Evolutionary conservation across 2,329 filamentous ascomycete genomes (phyloP), one percentile per base, ranked within the genome.

Genomic region (Calonectria hawksworthii): DNA sequence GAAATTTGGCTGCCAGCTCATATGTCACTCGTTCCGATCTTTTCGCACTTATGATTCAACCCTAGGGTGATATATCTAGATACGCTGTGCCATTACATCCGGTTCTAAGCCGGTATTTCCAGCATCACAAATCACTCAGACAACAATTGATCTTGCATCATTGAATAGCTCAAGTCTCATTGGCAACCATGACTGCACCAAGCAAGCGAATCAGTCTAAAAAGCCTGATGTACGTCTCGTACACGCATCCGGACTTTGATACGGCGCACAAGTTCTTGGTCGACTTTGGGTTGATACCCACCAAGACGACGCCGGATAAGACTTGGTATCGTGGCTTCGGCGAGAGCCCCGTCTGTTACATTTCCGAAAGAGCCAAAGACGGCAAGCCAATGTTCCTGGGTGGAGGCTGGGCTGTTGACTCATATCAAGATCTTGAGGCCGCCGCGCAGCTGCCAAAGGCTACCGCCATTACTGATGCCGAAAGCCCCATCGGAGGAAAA

Each of bases 171-270:
- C 51, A 16, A 54, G 30, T 16, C 30, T 50, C 44, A 50, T 50
- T 21, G 44, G 18, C 44, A 28, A 54, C 44, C 68, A 67, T 67
- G 64, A 44, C 44, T n/a, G 4, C 64, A 23, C 28, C 41, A 26
- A 18, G 18, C 26, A 67, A 67, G 64, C 64, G 64, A 28, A 67
- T 67, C 44, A 67, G 47, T 23, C 47, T 67, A 4, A 51, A 67
- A 47, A 67, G 64, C 44, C 38, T 64, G 36, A 64, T 64, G 59
- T 64, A 64, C 8, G 59, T 64, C 59, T 64, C 36, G 59, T 64
- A 64, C n/a, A 30, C n/a, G 36, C 59, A 64, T 36, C 36, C 38
- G 32, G 59, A 64, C 36, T 28, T 64, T 7, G 59, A 64, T 41
- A 30, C 59, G 9, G 32, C 30, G 36, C 51, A 54, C 16, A 54